Conservation (phyloP, 2,329 filamentous ascomycete genomes). For the Scedosporium aurantiacum region DNA sequence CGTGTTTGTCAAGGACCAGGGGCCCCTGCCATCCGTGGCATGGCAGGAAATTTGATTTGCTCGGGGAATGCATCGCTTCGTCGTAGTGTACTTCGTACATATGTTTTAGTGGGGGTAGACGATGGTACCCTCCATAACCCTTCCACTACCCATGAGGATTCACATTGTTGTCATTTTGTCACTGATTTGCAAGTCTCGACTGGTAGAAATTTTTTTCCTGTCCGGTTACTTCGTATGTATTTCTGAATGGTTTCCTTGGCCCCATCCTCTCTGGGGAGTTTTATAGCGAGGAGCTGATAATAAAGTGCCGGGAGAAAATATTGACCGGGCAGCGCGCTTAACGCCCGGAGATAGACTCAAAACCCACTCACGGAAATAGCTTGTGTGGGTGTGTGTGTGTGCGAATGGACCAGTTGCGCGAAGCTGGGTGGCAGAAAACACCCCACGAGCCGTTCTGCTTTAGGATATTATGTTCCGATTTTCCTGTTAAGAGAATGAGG, state of each 20-base stretch:
- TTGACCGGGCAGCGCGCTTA: not conserved
- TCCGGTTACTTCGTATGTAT: not conserved
- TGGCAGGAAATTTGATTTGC: not conserved
- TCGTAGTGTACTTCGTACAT: too few relatives aligned
- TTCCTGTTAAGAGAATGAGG: too few relatives aligned
- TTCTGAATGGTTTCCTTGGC: not conserved
- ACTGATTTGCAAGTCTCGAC: not conserved
- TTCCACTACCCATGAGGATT: not conserved
- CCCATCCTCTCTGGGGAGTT: not conserved
- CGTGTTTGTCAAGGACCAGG: not conserved
- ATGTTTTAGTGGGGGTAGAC: not conserved
- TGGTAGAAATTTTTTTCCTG: not conserved
- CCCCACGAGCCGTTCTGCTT: too few relatives aligned
- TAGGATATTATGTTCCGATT: too few relatives aligned
- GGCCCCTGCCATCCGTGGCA: not conserved
- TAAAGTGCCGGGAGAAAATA: not conserved
- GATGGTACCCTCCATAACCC: not conserved
- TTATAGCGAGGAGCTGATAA: not conserved
- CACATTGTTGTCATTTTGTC: not conserved
- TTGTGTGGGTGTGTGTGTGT: not conserved
- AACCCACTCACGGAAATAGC: not conserved
- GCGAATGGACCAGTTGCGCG: not conserved
- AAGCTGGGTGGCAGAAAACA: not conserved
- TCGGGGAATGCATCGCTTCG: not conserved
- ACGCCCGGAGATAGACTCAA: not conserved